Evolutionary conservation across 441 rosid genomes (phyloP).

Genomic region (Eutrema salsugineum): DNA sequence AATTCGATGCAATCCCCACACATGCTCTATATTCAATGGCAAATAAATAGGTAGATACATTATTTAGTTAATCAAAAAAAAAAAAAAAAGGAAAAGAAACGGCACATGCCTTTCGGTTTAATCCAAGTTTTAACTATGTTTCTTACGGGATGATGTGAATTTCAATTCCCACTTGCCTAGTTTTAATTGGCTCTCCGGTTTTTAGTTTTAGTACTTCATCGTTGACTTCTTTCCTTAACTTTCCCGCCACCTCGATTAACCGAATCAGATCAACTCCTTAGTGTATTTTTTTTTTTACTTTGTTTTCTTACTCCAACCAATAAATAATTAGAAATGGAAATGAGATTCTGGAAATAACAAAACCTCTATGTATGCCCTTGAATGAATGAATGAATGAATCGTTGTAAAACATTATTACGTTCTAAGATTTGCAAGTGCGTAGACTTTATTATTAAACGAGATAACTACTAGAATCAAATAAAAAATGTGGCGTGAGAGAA

Average conservation of each 20-base stretch:
- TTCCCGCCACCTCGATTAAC: constrained; percentile 23
- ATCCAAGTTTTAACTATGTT: constrained; percentile 26
- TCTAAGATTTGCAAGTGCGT: not conserved
- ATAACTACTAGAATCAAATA: not conserved
- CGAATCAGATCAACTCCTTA: constrained; percentile 1
- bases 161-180: not conserved
- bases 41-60: constrained; percentile 19
- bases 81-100: not conserved
- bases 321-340: not conserved
- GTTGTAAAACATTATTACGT: not conserved
- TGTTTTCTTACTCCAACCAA: constrained; percentile 10
- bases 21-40: constrained; percentile 23
- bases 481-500: not conserved
- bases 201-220: not conserved
- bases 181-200: not conserved
- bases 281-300: not conserved
- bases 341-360: not conserved
- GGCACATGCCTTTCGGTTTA: constrained; percentile 28
- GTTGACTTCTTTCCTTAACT: constrained; percentile 5
- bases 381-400: not conserved
- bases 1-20: constrained; percentile 29
- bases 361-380: not conserved
- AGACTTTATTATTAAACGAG: not conserved
- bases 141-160: not conserved
- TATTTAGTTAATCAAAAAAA: not conserved